Base-by-base conservation (phyloP, 1,139 yeast genomes). In the Kodamaea ohmeri region DNA sequence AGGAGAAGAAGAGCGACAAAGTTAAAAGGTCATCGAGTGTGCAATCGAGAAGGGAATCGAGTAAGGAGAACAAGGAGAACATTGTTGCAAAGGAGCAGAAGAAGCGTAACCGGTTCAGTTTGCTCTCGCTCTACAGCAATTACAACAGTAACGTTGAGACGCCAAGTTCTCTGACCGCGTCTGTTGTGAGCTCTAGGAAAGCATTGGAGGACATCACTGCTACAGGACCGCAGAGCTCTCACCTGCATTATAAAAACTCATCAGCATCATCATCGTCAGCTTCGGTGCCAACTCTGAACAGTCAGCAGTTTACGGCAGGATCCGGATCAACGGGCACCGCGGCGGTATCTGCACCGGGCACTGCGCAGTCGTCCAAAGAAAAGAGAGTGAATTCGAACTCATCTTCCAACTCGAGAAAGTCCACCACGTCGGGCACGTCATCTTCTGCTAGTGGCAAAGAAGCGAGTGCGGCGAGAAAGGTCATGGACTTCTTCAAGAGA, bases 401-500 rank as follows among this genome's bases (percentile, higher is more conserved):
- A 8, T 47, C 51, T 29, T 39, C 53, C n/a, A 42, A 43, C 15
- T 40, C 48, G 21, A 49, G 39, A 25, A 51, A 47, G 33, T 42
- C 55, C 29, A 38, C 38, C 35, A 28, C 37, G 2, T 32, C 39
- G 13, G 34, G 41, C 13, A 22, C 42, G 13, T 41, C 50, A 28
- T 43, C 59, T 36, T 47, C 58, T 44, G 55, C 50, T 43, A 55
- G 50, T 44, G 63, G 61, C 49, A 76, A 72, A 47, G 83, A 78
- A 49, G 79, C 80, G 24, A 80, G 89, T 39, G 83, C 90, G 2
- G 87, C 90, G 11, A 77, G 80, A 52, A 81, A 80, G 51, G 90
- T 84, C 18, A 79, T 84, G 78, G 90, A 84, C 57, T 84, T 84
- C 56, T 83, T 84, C 65, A 83, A 83, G 57, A 75, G 92, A 60